A percentile compares a stretch with the other conserved stretches of the same genome.
Conservation (phyloP, 1,139 yeast genomes). For the Kurtzmaniella quercitrusa region DNA sequence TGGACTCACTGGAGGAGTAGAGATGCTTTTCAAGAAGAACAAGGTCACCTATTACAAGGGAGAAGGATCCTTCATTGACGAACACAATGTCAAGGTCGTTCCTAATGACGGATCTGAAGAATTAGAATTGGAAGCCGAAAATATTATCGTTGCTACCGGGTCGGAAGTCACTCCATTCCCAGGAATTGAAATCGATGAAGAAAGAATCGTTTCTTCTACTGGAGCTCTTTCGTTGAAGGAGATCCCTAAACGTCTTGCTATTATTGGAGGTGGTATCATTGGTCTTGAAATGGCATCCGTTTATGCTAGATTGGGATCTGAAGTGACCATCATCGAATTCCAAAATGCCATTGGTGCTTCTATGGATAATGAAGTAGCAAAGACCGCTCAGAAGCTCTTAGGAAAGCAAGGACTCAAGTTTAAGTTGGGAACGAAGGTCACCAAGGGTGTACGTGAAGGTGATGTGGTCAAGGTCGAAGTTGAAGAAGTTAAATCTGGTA, state of each 20-base stretch:
- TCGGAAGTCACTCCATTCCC: conserved; percentile 99
- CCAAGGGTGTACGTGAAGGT: conserved; percentile 82
- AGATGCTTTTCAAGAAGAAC: conserved; percentile 91
- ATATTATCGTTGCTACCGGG: conserved; percentile 95
- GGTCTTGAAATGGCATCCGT: conserved; percentile 99
- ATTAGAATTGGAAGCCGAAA: conserved; percentile 65
- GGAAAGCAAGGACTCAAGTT: conserved; percentile 94
- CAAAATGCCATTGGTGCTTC: conserved; percentile 87
- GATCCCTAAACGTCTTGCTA: conserved; percentile 84
- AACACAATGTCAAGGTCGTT: conserved; percentile 70
- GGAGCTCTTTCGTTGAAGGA: conserved; percentile 85
- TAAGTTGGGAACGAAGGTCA: conserved; percentile 89
- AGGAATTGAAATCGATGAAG: conserved; percentile 94
- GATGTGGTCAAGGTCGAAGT: conserved; percentile 82
- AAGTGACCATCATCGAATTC: conserved; percentile 93
- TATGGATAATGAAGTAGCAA: conserved; percentile 95
- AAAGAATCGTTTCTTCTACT: conserved; percentile 93
- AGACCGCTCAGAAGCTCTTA: conserved; percentile 81
- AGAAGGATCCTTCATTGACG: conserved; percentile 81
- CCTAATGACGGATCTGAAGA: conserved; percentile 83
- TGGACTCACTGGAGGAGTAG: conserved; percentile 90
- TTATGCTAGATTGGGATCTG: conserved; percentile 91
- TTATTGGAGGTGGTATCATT: conserved; percentile 99
- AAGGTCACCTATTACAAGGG: conserved; percentile 95
- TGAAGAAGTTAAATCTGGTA: conserved; percentile 86